phyloP scores from a whole-genome alignment of 1,139 yeast genomes.

The Candida sp. region DNA sequence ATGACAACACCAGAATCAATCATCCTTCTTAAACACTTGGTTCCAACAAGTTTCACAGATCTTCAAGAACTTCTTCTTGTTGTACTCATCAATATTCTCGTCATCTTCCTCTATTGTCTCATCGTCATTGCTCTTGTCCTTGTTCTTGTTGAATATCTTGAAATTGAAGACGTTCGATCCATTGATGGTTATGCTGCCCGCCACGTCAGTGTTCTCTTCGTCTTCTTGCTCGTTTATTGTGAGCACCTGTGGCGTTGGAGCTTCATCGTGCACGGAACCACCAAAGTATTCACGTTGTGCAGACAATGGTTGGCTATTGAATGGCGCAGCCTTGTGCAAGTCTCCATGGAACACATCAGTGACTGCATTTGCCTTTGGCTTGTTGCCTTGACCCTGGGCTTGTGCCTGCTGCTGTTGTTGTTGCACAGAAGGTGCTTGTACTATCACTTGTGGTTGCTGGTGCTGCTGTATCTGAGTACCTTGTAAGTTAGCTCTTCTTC shows the following conservation, averaged over 20 bases:
- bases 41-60: conserved; percentile 63
- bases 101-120: conserved; percentile 1
- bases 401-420: background rate
- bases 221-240: conserved; percentile 6
- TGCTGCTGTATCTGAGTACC: conserved; percentile 5
- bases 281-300: conserved; percentile 54
- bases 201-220: conserved; percentile 30
- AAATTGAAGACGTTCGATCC: conserved; percentile 48
- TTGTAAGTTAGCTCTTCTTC: conserved; percentile 5
- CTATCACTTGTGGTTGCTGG: conserved; percentile 3
- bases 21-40: conserved; percentile 21
- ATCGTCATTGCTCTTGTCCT: conserved; percentile 5
- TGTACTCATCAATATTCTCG: conserved; percentile 2
- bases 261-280: conserved; percentile 27
- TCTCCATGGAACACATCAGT: conserved; percentile 58
- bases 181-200: conserved; percentile 49
- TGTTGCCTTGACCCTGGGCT: background rate
- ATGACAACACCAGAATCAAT: background rate
- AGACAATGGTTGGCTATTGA: conserved; percentile 57
- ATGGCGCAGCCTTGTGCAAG: conserved; percentile 51
- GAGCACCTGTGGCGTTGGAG: conserved; percentile 3
- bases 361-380: conserved; percentile 20
- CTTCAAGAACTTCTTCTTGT: conserved; percentile 41
- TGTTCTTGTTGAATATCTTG: conserved; percentile 28
- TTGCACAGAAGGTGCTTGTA: background rate